These are phyloP conservation scores for Rhynchosporium secalis DNA, from an alignment of 2,329 filamentous ascomycete genomes.

Conservation along the genomic window DNA sequence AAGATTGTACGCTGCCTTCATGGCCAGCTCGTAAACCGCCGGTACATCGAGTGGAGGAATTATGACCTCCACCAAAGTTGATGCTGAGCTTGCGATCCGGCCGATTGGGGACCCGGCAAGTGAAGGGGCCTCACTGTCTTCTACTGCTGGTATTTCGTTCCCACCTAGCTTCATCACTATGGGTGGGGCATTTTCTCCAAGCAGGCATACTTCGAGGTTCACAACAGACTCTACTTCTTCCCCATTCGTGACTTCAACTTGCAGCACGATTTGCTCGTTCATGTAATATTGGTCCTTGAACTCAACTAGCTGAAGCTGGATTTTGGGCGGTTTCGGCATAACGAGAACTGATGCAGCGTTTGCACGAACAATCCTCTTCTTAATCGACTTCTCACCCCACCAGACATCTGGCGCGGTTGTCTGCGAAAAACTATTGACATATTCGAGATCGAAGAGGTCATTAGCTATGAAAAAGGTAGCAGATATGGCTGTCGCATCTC, in stretches of 20 bases:
- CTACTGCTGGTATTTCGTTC: slow-evolving; percentile 15
- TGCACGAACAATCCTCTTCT: slow-evolving; percentile 49
- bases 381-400: slow-evolving; percentile 49
- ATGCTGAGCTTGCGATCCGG: slow-evolving; percentile 48
- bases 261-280: slow-evolving; percentile 71
- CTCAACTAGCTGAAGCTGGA: slow-evolving; percentile 69
- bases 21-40: slow-evolving; percentile 64
- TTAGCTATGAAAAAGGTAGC: slow-evolving; percentile 64
- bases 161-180: slow-evolving; percentile 44
- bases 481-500: slow-evolving; percentile 67
- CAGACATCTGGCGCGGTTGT: slow-evolving; percentile 49
- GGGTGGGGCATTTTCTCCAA: slow-evolving; percentile 55
- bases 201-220: slow-evolving; percentile 66
- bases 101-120: slow-evolving; percentile 32
- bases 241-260: slow-evolving; percentile 72
- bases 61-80: slow-evolving; percentile 47
- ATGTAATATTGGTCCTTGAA: slow-evolving; percentile 76
- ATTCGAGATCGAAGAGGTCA: slow-evolving; percentile 66
- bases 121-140: slow-evolving; percentile 7
- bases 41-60: slow-evolving; percentile 53
- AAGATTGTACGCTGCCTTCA: slow-evolving; percentile 77
- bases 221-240: slow-evolving; percentile 79
- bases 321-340: slow-evolving; percentile 86
- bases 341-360: slow-evolving; percentile 65
- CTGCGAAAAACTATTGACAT: slow-evolving; percentile 56